Base-by-base conservation (phyloP, 2,329 filamentous ascomycete genomes). In the Botrytis sinoallii region DNA sequence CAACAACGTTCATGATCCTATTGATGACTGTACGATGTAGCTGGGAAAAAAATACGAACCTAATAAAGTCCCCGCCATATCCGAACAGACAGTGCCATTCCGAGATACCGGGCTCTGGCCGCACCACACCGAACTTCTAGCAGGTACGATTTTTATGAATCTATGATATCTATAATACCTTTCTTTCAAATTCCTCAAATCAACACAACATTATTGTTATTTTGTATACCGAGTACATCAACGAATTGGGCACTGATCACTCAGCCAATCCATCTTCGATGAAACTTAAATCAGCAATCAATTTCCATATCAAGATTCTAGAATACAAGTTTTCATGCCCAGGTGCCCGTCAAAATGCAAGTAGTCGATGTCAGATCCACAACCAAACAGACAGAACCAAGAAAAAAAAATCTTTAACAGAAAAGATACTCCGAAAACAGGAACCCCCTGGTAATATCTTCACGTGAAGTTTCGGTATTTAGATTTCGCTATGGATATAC, bases 281-380 rank as follows among this genome's bases (percentile, higher is more conserved):
- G 12, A 63, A 16, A 38, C 44, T 48, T 20, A 48, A 67, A 67
- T 40, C 44, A 35, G 48, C 32, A 67, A 38, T 67, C 44, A 52
- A 67, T 67, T 48, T 55, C 65, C 65, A 40, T 57, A 69, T 42
- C 66, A 32, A 32, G 35, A 69, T 57, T 42, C 48, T 25, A 57
- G 48, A 25, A 69, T 57, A 25, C 66, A 42, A 69, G 66, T 69
- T 69, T 69, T 59, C 35, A 69, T 57, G 48, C 48, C 48, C 66
- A 57, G 48, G 18, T 68, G 48, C 18, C 65, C 48, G 25, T 68
- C 65, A 68, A 42, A 32, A 42, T 67, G 65, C 44, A 67, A 35
- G 65, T 55, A 55, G 25, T 35, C 2, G 25, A 25, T n/a, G 22
- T 22, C 18, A 55, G 65, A 68, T 68, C 65, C 65, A 68, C 65